A percentile compares a stretch with the other conserved stretches of the same genome.
These are phyloP conservation scores for Collariella sp. DNA, from an alignment of 495 filamentous ascomycete species.

Conservation along the genomic window DNA sequence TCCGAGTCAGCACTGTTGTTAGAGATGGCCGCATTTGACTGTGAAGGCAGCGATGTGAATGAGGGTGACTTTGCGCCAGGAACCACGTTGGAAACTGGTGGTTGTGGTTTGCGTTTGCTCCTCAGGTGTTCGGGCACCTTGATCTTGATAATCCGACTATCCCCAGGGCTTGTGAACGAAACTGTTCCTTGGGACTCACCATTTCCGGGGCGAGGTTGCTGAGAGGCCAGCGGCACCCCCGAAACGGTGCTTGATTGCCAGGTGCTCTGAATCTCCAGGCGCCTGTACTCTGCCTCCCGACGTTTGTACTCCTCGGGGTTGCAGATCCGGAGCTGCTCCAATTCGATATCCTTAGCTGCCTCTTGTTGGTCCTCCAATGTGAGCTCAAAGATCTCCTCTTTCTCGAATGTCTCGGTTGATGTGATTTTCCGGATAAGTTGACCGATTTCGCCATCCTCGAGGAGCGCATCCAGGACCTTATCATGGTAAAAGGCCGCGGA, in stretches of 20 bases:
- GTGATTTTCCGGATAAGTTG: slow-evolving; percentile 28
- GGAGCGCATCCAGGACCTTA: slow-evolving; percentile 58
- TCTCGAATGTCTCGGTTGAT: slow-evolving; percentile 39
- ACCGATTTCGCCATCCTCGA: slow-evolving; percentile 25
- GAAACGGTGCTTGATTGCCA: not conserved
- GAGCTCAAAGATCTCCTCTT: slow-evolving; percentile 35
- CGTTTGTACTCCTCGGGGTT: slow-evolving; percentile 23
- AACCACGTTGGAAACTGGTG: not conserved
- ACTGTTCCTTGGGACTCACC: slow-evolving; percentile 10
- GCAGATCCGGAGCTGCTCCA: slow-evolving; percentile 18
- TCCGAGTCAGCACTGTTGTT: not conserved
- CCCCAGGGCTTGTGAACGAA: not conserved
- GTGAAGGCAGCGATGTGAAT: not conserved
- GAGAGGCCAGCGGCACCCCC: not conserved
- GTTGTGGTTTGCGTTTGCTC: not conserved
- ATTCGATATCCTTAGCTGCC: slow-evolving; percentile 21
- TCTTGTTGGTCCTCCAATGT: slow-evolving; percentile 30
- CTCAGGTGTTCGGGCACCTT: slow-evolving; percentile 9
- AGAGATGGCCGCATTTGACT: not conserved
- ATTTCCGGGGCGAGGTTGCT: slow-evolving; percentile 1
- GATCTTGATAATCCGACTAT: slow-evolving; percentile 2
- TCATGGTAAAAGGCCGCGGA: slow-evolving; percentile 53
- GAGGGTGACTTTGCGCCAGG: not conserved
- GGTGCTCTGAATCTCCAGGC: slow-evolving; percentile 8
- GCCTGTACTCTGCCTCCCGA: slow-evolving; percentile 16